Conservation (phyloP, 352 stramenopile genomes). For the Globisporangium perplexum region DNA sequence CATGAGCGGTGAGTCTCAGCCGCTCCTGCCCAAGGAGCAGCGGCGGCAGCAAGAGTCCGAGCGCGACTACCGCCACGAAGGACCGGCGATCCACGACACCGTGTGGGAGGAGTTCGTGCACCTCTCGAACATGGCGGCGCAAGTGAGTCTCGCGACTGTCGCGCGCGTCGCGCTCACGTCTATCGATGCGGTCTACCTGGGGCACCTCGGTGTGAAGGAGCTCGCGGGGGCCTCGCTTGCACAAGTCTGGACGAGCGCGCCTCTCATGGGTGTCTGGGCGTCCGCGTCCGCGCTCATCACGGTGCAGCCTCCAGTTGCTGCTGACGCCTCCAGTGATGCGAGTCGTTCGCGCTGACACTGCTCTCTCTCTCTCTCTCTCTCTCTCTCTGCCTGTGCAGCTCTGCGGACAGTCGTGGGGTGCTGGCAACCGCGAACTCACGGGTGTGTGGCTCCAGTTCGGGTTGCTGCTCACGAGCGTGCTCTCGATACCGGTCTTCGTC, state of each 20-base stretch:
- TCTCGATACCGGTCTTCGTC: slow-evolving; percentile 51
- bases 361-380: slow-evolving; percentile 1
- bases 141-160: slow-evolving; percentile 61
- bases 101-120: slow-evolving; percentile 50
- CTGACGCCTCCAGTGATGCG: slow-evolving; percentile 14
- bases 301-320: not conserved
- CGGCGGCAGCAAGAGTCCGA: not conserved
- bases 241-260: slow-evolving; percentile 60
- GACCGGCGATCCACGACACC: slow-evolving; percentile 12
- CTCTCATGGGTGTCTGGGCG: slow-evolving; percentile 59
- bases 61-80: not conserved
- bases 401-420: slow-evolving; percentile 70
- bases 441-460: slow-evolving; percentile 73
- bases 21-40: slow-evolving; percentile 29
- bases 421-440: slow-evolving; percentile 59
- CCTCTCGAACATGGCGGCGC: slow-evolving; percentile 53
- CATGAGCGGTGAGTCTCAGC: slow-evolving; percentile 31
- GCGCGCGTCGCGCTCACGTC: slow-evolving; percentile 55
- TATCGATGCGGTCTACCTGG: slow-evolving; percentile 74
- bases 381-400: slow-evolving; percentile 17
- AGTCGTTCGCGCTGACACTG: not conserved
- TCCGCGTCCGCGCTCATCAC: slow-evolving; percentile 61
- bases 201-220: slow-evolving; percentile 67
- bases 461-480: slow-evolving; percentile 41
- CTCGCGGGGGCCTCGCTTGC: slow-evolving; percentile 66